Conservation (phyloP, 495 filamentous ascomycete genomes). For the Hypoxylon rickii region DNA sequence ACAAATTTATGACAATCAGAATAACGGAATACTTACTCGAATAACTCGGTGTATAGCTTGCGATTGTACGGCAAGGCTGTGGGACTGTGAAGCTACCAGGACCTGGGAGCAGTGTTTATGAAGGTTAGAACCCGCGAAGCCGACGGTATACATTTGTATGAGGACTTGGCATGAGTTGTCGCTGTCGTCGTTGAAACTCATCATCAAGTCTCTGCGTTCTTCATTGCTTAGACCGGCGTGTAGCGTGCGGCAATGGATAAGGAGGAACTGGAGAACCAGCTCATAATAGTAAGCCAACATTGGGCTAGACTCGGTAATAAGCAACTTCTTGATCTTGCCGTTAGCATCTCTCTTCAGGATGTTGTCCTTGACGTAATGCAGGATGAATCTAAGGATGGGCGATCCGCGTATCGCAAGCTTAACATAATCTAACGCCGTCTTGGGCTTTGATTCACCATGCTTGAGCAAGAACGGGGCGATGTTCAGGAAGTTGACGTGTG, state of each 20-base stretch:
- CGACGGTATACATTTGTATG: conserved; percentile 36
- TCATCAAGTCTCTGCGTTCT: conserved; percentile 26
- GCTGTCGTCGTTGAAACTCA: conserved; percentile 26
- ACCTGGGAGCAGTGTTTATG: conserved; percentile 33
- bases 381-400: conserved; percentile 32
- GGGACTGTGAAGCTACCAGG: conserved; percentile 28
- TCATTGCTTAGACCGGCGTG: conserved; percentile 20
- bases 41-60: conserved; percentile 36
- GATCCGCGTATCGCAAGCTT: conserved; percentile 28
- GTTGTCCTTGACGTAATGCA: conserved; percentile 28
- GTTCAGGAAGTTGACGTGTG: conserved; percentile 13
- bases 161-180: conserved; percentile 32
- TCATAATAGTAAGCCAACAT: conserved; percentile 38
- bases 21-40: conserved; percentile 23
- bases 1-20: too few species aligned
- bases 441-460: not conserved
- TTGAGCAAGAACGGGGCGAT: conserved; percentile 20
- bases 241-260: conserved; percentile 29
- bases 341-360: conserved; percentile 6
- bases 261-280: conserved; percentile 34
- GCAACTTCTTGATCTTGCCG: conserved; percentile 33
- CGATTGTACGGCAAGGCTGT: conserved; percentile 31
- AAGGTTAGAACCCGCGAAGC: conserved; percentile 36
- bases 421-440: conserved; percentile 21
- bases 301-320: conserved; percentile 30